Percentiles rank a stretch among this genome's conserved stretches.
Conservation (phyloP, 768 basidiomycete species). For the Suillus alpinus region DNA sequence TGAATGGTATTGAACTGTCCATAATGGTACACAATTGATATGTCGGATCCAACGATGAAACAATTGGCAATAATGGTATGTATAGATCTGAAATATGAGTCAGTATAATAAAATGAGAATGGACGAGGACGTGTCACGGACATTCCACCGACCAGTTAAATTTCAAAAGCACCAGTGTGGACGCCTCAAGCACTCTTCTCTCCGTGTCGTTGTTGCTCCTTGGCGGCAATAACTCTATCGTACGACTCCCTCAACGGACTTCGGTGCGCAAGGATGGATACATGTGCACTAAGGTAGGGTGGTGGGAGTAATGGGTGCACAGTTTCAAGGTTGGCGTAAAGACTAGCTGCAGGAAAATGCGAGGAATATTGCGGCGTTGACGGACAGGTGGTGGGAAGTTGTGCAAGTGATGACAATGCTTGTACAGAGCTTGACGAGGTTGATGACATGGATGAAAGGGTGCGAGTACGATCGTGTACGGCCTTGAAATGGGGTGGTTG, state of each 20-base stretch:
- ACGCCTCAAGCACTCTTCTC: background rate
- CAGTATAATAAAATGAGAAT: background rate
- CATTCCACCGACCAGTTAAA: background rate
- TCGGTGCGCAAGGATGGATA: conserved; percentile 63
- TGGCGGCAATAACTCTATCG: conserved; percentile 63
- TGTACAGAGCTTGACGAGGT: conserved; percentile 44
- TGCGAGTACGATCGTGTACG: conserved; percentile 47
- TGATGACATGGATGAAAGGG: conserved; percentile 56
- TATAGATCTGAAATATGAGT: conserved; percentile 17
- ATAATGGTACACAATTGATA: background rate
- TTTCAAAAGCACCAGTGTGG: background rate
- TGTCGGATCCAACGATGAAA: conserved; percentile 14
- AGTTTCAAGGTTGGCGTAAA: conserved; percentile 51
- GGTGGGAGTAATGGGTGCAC: conserved; percentile 72
- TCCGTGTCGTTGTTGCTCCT: conserved; percentile 34
- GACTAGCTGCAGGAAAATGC: conserved; percentile 64
- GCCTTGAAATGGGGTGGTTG: conserved; percentile 31
- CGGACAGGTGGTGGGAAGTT: conserved; percentile 43
- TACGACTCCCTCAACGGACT: conserved; percentile 69
- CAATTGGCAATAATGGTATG: conserved; percentile 23
- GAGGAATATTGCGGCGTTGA: conserved; percentile 45
- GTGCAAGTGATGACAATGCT: conserved; percentile 54
- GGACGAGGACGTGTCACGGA: background rate
- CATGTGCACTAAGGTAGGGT: conserved; percentile 68
- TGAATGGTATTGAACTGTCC: background rate